Conservation (phyloP, 495 filamentous ascomycete genomes). For the Jackrogersella multiformis region DNA sequence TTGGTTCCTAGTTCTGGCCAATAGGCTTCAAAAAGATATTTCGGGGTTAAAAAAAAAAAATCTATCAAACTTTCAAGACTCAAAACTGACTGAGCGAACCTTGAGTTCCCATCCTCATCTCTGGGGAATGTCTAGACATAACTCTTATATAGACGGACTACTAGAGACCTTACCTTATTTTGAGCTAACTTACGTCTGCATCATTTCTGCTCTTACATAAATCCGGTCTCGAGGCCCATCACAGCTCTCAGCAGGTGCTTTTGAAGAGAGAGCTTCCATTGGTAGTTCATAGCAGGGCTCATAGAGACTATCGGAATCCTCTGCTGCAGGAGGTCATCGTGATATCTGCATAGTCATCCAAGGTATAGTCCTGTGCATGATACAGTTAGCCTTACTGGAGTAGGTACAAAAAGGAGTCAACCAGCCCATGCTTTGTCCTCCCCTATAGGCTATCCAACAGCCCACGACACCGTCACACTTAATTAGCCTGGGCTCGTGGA, state of each 20-base stretch:
- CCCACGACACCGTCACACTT: slow-evolving; percentile 16
- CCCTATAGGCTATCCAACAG: neutral
- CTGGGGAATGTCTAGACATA: neutral
- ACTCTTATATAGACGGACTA: slow-evolving; percentile 31
- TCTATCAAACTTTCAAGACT: slow-evolving; percentile 4
- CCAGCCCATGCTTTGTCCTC: neutral
- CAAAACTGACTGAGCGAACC: slow-evolving; percentile 32
- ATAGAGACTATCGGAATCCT: slow-evolving; percentile 8
- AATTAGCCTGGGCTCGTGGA: slow-evolving; percentile 23
- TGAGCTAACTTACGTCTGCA: slow-evolving; percentile 5
- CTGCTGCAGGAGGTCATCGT: slow-evolving; percentile 13
- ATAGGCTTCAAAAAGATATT: slow-evolving; percentile 2
- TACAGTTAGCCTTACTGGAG: slow-evolving; percentile 2
- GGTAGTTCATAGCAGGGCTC: slow-evolving; percentile 9
- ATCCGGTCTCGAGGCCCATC: slow-evolving; percentile 9
- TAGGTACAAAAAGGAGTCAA: neutral
- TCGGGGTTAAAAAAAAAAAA: slow-evolving; percentile 1
- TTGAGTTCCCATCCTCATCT: slow-evolving; percentile 1
- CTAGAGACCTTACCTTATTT: slow-evolving; percentile 6
- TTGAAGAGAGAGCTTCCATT: slow-evolving; percentile 17
- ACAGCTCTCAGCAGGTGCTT: slow-evolving; percentile 8
- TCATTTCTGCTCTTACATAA: slow-evolving; percentile 9
- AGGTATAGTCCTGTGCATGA: slow-evolving; percentile 13
- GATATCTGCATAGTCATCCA: slow-evolving; percentile 15
- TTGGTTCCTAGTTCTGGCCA: neutral